Base-by-base conservation (phyloP, 2,329 filamentous ascomycete species). In the Aureobasidium lini region DNA sequence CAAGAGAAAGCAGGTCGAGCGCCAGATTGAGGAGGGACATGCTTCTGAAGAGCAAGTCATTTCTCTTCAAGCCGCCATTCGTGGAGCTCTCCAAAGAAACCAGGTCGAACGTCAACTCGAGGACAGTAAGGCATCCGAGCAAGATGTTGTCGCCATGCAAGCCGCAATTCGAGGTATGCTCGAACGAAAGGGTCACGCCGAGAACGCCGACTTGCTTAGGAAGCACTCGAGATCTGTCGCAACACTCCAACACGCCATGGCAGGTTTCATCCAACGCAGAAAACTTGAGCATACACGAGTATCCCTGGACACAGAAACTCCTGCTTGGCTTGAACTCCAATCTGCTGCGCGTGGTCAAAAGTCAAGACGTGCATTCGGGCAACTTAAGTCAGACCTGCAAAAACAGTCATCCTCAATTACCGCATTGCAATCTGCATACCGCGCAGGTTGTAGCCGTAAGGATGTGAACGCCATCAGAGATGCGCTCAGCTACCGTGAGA, bases 101-200 rank as follows among this genome's bases (percentile, higher is more conserved):
- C 48, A 52, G 34, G 70, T 76, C 3, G 71, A 70, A 46, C 67
- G 73, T 69, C 81, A 87, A 66, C 81, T 91, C 68, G 78, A 80
- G 64, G 77, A 79, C 62, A 86, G 81, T 56, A 81, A 80, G 64
- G 83, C 83, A 57, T 83, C 86, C 52, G 81, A 91, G 59, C 79
- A 81, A 44, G 79, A 84, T 64, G 81, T 69, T 72, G 81, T 70
- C 39, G 66, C 72, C 31, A 68, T 84, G 13, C 81, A 84, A 62
- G 66, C 70, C 59, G 81, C 82, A 42, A 81, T 85, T 64, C 81
- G 88, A 61, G 89, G 88, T 66, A 81, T 84, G 74, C 72, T 90
- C 61, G 59, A 58, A 37, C 66, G 71, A 29, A 76, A 76, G 44
- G 69, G 84, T 53, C 74, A 77, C 32, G 72, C 77, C 57, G 79